phyloP scores from a whole-genome alignment of 23 red algal genomes.

The Gracilaria gracilis region DNA sequence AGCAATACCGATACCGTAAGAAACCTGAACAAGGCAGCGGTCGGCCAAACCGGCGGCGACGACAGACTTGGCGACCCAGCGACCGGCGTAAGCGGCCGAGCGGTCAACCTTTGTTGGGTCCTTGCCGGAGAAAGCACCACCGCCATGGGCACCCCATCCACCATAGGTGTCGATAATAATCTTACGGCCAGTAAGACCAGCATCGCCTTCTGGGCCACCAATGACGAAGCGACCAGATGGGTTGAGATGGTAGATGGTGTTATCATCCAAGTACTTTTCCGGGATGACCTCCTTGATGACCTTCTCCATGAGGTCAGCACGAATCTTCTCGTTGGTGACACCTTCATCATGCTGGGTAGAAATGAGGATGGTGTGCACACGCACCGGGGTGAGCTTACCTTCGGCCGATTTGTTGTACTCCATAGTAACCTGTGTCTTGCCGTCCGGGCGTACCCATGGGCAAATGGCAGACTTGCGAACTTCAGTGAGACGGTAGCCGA shows the following conservation, averaged over 20 bases:
- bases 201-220: conserved; percentile 97
- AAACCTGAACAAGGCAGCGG: conserved; percentile 95
- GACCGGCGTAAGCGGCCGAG: conserved; percentile 92
- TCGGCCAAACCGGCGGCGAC: conserved; percentile 92
- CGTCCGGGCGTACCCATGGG: conserved; percentile 95
- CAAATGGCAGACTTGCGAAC: conserved; percentile 95
- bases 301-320: conserved; percentile 92
- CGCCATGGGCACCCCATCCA: conserved; percentile 99
- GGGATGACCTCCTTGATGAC: conserved; percentile 98
- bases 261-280: conserved; percentile 84
- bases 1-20: conserved; percentile 98
- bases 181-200: conserved; percentile 98
- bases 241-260: conserved; percentile 96
- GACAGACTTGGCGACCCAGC: conserved; percentile 99
- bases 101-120: conserved; percentile 99
- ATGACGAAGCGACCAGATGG: conserved; percentile 96
- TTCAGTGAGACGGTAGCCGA: conserved; percentile 91
- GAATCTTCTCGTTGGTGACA: conserved; percentile 93
- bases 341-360: conserved; percentile 93
- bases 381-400: conserved; percentile 86
- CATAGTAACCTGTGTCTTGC: conserved; percentile 99
- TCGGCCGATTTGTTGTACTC: conserved; percentile 87
- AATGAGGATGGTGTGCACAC: conserved; percentile 94
- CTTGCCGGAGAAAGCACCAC: conserved; percentile 99
- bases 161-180: conserved; percentile 99